Evolutionary conservation across 2,329 filamentous ascomycete genomes (phyloP).

Genomic region (Cryphonectria nitschkei): DNA sequence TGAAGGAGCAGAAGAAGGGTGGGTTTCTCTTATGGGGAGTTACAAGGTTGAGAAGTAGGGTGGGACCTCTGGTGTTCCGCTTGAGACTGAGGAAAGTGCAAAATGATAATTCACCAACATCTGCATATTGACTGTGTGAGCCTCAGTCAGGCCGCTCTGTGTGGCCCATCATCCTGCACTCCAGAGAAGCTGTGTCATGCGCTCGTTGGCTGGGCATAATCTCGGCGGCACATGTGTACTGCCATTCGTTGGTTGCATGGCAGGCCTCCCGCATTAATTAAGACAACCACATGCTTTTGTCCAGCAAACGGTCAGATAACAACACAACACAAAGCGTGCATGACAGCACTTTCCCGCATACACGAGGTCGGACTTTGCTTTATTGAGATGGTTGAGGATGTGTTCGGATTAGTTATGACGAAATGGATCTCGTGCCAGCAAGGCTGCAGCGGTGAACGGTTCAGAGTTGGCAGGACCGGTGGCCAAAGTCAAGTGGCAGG

Average conservation of each 20-base stretch:
- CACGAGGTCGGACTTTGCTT: background rate
- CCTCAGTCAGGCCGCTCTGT: background rate
- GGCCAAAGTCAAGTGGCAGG: background rate
- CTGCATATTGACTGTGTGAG: background rate
- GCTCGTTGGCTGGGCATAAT: background rate
- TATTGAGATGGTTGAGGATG: background rate
- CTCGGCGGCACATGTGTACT: background rate
- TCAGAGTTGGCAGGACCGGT: background rate
- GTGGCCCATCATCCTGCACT: background rate
- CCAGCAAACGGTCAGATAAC: background rate
- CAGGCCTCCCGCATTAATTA: constrained; percentile 23
- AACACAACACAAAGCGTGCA: background rate
- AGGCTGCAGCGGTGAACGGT: background rate
- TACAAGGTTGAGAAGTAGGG: background rate
- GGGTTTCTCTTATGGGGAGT: background rate
- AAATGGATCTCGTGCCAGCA: constrained; percentile 8
- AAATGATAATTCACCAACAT: background rate
- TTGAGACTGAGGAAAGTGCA: background rate
- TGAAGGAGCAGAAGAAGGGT: background rate
- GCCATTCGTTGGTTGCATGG: constrained; percentile 12
- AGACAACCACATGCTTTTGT: constrained; percentile 32
- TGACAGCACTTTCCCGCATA: background rate
- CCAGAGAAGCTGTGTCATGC: background rate
- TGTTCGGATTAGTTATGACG: background rate
- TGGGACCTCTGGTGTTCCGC: background rate